These are phyloP conservation scores for Ramaria rubella DNA, from an alignment of 768 basidiomycete species.

Conservation along the genomic window DNA sequence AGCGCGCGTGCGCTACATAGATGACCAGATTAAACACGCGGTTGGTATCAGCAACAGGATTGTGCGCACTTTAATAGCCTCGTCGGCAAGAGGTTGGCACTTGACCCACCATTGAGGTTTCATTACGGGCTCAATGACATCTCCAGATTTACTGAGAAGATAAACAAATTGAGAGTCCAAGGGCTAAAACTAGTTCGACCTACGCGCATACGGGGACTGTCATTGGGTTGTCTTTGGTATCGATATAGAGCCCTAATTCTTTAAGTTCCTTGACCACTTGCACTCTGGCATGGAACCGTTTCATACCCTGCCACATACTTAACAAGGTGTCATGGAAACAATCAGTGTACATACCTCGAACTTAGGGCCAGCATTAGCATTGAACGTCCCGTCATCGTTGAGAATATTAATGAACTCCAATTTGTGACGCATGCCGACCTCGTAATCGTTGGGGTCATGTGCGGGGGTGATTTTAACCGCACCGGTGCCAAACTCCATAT, in stretches of 20 bases:
- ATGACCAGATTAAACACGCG: not conserved
- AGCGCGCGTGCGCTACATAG: slow-evolving; percentile 67
- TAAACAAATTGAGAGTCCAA: slow-evolving; percentile 1
- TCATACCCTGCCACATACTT: slow-evolving; percentile 66
- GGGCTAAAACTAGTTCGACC: slow-evolving; percentile 17
- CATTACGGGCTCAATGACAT: slow-evolving; percentile 88
- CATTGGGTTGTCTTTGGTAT: slow-evolving; percentile 96
- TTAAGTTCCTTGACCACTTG: slow-evolving; percentile 79
- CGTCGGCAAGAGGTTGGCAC: slow-evolving; percentile 85
- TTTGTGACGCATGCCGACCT: slow-evolving; percentile 81
- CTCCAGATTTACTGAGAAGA: slow-evolving; percentile 77
- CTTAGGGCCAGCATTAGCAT: slow-evolving; percentile 74
- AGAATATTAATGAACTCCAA: slow-evolving; percentile 91
- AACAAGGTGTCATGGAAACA: not conserved
- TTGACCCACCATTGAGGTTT: slow-evolving; percentile 99
- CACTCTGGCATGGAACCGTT: slow-evolving; percentile 88
- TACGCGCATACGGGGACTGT: slow-evolving; percentile 89
- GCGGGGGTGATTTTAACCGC: slow-evolving; percentile 99
- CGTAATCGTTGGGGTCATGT: slow-evolving; percentile 96
- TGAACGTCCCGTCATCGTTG: slow-evolving; percentile 95
- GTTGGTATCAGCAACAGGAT: not conserved
- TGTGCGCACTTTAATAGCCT: slow-evolving; percentile 65
- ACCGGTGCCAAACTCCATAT: slow-evolving; percentile 95
- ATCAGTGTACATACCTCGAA: slow-evolving; percentile 48
- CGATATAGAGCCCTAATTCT: slow-evolving; percentile 78